These are phyloP conservation scores for Tricholoma bakamatsutake DNA, from an alignment of 768 basidiomycete species.

Conservation along the genomic window DNA sequence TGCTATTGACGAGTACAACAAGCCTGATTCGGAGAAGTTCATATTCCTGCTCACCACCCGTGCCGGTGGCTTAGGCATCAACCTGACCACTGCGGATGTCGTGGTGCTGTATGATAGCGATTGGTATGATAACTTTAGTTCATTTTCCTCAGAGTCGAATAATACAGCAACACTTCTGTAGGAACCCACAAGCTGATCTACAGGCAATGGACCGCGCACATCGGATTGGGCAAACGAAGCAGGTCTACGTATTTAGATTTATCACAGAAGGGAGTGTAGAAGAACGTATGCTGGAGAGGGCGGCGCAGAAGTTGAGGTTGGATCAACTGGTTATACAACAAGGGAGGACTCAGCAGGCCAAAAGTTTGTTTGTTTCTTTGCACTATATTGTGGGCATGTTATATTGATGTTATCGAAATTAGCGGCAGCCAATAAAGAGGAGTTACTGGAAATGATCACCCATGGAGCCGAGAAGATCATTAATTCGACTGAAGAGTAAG, in stretches of 20 bases:
- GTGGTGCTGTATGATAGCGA: slow-evolving; percentile 96
- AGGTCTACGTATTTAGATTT: slow-evolving; percentile 96
- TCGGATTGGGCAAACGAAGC: slow-evolving; percentile 95
- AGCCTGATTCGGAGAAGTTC: slow-evolving; percentile 89
- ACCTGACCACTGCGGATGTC: slow-evolving; percentile 89
- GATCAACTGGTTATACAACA: slow-evolving; percentile 98
- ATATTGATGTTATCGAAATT: slow-evolving; percentile 3
- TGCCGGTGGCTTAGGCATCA: slow-evolving; percentile 96
- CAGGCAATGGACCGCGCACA: slow-evolving; percentile 99
- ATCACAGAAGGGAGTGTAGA: slow-evolving; percentile 95
- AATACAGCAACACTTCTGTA: slow-evolving; percentile 21
- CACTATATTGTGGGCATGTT: background rate
- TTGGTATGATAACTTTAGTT: slow-evolving; percentile 47
- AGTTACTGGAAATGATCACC: slow-evolving; percentile 95
- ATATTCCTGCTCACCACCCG: slow-evolving; percentile 95
- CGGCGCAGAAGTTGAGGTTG: slow-evolving; percentile 89
- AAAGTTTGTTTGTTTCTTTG: slow-evolving; percentile 42
- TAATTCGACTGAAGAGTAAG: slow-evolving; percentile 69
- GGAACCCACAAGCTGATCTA: slow-evolving; percentile 98
- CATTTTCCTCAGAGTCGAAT: background rate
- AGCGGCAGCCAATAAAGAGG: slow-evolving; percentile 94
- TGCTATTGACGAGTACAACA: slow-evolving; percentile 98
- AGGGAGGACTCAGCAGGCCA: slow-evolving; percentile 76
- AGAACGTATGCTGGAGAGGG: slow-evolving; percentile 90
- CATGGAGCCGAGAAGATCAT: slow-evolving; percentile 98